Conservation (phyloP, 768 basidiomycete genomes). For the Psilocybe azurescens region DNA sequence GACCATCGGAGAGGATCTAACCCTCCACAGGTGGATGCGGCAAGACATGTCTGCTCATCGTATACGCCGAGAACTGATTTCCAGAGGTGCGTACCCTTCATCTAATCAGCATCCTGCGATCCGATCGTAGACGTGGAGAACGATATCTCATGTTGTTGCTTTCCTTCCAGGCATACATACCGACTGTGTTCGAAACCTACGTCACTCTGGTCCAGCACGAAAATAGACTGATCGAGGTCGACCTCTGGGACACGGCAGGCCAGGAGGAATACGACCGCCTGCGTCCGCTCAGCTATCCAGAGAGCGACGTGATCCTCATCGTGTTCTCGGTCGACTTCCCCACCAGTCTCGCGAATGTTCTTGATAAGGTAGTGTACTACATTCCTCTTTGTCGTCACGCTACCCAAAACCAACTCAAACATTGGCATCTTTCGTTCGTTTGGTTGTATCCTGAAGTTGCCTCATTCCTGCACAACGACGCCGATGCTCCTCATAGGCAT, state of each 20-base stretch:
- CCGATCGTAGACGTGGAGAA: no score
- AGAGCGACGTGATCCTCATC: constrained; percentile 90
- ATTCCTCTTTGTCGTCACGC: no score
- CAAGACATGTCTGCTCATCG: constrained; percentile 95
- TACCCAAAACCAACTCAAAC: constrained; percentile 11
- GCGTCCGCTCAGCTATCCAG: constrained; percentile 85
- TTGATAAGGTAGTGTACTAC: constrained; percentile 74
- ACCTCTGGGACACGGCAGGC: constrained; percentile 99
- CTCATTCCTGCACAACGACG: constrained; percentile 89
- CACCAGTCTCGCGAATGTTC: constrained; percentile 87
- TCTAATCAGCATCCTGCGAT: constrained; percentile 15
- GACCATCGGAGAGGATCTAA: no score
- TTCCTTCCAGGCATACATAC: constrained; percentile 78
- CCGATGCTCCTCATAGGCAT: constrained; percentile 93
- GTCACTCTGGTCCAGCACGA: constrained; percentile 88
- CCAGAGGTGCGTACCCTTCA: constrained; percentile 70
- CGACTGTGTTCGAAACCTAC: constrained; percentile 95
- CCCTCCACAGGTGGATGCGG: constrained; percentile 72
- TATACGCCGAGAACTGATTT: constrained; percentile 95
- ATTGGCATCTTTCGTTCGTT: no score
- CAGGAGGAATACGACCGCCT: no score
- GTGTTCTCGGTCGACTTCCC: constrained; percentile 96
- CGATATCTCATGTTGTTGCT: no score
- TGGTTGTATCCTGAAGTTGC: constrained; percentile 95
- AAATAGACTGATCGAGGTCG: constrained; percentile 89